phyloP scores from a whole-genome alignment of 345 rosid species.

The Geranium rotundifolium region DNA sequence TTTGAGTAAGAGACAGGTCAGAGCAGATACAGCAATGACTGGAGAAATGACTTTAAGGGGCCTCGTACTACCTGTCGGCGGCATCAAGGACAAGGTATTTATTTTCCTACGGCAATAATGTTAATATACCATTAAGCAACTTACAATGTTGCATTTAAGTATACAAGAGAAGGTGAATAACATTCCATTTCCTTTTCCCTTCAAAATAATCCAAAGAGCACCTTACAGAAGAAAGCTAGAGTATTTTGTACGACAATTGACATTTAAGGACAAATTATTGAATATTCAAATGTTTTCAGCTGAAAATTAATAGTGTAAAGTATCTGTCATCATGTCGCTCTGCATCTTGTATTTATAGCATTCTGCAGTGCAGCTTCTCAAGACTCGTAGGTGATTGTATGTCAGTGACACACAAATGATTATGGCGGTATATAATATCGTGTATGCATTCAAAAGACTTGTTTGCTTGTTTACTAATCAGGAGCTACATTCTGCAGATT shows the following conservation, averaged over 20 bases:
- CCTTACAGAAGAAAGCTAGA: background rate
- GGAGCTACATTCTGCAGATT: slow-evolving; percentile 39
- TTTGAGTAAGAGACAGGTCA: slow-evolving; percentile 66
- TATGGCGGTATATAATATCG: too few species aligned
- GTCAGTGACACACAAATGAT: background rate
- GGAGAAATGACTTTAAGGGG: slow-evolving; percentile 99
- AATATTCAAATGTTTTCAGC: background rate
- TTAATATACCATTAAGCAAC: too few species aligned
- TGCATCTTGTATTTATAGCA: background rate
- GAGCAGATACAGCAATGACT: slow-evolving; percentile 99
- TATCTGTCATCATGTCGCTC: background rate
- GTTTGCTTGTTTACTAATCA: background rate
- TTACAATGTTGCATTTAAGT: too few species aligned
- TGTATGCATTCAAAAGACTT: background rate
- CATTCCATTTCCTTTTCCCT: too few species aligned
- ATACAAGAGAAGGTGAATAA: too few species aligned
- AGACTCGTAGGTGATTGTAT: background rate
- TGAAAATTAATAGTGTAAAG: background rate
- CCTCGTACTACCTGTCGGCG: slow-evolving; percentile 94
- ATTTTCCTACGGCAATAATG: background rate
- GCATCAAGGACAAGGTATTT: slow-evolving; percentile 85
- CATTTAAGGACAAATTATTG: background rate
- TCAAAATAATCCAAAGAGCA: background rate
- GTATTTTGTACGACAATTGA: background rate
- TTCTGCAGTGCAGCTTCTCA: background rate